Conservation (phyloP, 345 rosid species). For the Trapa bicornis region DNA sequence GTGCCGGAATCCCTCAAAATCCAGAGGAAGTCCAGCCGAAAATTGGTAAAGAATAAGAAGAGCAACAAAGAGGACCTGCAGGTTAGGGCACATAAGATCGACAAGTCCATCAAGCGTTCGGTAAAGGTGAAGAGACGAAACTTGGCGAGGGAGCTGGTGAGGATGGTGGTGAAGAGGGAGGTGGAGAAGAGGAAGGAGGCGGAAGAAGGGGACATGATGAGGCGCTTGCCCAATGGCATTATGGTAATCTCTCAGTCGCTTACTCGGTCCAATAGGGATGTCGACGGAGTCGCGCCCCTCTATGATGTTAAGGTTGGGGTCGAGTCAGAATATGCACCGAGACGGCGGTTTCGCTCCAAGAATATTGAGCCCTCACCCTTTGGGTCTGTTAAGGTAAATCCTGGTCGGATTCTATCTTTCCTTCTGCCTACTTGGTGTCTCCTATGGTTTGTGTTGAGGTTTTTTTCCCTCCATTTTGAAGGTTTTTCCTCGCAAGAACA, state of each 20-base stretch:
- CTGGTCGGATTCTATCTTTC: not conserved
- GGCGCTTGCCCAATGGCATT: constrained; percentile 75
- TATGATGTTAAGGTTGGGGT: constrained; percentile 58
- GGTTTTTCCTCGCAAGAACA: constrained; percentile 53
- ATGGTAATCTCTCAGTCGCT: constrained; percentile 60
- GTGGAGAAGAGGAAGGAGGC: constrained; percentile 49
- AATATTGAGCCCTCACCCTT: constrained; percentile 66
- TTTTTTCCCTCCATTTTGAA: constrained; percentile 11
- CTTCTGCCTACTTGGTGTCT: not conserved
- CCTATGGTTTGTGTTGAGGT: constrained; percentile 1
- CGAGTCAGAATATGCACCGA: constrained; percentile 23
- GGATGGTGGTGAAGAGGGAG: constrained; percentile 73
- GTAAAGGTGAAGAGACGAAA: constrained; percentile 56
- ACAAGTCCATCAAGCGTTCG: constrained; percentile 32
- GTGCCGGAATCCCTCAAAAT: constrained; percentile 53
- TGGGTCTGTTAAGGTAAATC: constrained; percentile 22
- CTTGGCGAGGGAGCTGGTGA: constrained; percentile 59
- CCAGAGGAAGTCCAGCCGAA: constrained; percentile 27
- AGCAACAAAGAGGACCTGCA: constrained; percentile 2
- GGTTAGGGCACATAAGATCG: constrained; percentile 49
- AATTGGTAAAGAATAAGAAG: constrained; percentile 1
- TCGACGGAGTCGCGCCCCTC: constrained; percentile 35
- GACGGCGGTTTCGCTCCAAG: constrained; percentile 70
- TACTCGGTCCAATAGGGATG: constrained; percentile 17
- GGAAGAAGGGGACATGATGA: constrained; percentile 49